Evolutionary conservation across 2,329 filamentous ascomycete species (phyloP).

Genomic region (Colletotrichum sp.): DNA sequence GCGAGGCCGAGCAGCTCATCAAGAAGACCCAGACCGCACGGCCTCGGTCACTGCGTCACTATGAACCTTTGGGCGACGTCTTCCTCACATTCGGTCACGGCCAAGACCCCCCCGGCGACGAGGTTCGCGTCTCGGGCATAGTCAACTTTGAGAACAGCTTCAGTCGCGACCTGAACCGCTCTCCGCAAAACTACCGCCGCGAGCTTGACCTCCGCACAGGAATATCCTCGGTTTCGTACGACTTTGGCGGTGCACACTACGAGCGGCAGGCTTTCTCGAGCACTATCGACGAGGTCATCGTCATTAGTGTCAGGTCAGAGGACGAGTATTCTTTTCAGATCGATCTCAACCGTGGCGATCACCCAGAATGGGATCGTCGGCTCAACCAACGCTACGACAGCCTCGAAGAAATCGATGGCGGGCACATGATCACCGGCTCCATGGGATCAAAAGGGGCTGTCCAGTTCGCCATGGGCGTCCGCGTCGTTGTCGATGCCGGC

Average conservation of each 20-base stretch:
- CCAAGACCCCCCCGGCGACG: background rate
- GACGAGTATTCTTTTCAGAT: background rate
- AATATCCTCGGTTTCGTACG: background rate
- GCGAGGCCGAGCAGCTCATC: background rate
- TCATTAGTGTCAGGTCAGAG: background rate
- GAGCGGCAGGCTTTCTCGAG: background rate
- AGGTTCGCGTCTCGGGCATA: background rate
- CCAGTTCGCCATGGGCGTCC: background rate
- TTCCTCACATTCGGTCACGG: background rate
- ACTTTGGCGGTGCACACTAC: background rate
- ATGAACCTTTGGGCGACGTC: background rate
- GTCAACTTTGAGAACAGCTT: background rate
- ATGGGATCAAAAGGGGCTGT: background rate
- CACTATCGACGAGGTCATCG: background rate
- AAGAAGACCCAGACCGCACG: background rate
- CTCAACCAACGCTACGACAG: background rate
- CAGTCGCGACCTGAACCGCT: background rate
- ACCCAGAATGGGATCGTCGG: background rate
- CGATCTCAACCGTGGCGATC: background rate
- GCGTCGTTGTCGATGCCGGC: background rate
- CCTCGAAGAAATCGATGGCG: background rate
- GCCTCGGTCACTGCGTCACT: background rate
- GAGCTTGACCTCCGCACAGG: background rate
- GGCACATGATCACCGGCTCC: conserved; percentile 30
- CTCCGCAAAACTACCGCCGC: background rate